Evolutionary conservation across 306 rosid genomes (phyloP), one percentile per base, ranked within the genome.

Genomic region (Boehmeria nivea): DNA sequence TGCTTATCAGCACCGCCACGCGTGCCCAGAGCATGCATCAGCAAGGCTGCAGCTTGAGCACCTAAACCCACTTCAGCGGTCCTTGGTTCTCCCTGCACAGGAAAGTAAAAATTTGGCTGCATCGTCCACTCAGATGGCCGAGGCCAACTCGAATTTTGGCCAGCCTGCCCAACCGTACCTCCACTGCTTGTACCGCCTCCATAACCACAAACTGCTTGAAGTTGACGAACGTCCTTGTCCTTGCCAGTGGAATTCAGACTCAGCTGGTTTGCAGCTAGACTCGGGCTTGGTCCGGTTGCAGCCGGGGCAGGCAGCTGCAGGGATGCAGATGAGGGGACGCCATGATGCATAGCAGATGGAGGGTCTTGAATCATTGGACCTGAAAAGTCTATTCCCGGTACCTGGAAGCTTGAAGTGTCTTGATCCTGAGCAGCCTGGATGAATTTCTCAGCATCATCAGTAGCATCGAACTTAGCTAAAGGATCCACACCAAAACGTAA

Each of bases 141-240:
- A 17, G 18, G 49, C 56, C 25, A 13, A 16, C 23, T 63, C 59
- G 16, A 40, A 45, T 22, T 40, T 66, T 57, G 64, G 40, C 43
- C 54, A 34, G 56, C 40, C 43, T 17, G 57, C 70, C 16, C n/a
- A 6, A 17, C 8, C 12, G 3, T 3, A 39, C 54, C 27, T 14
- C 27, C 56, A 25, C 34, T 11, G 10, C 3, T 43, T 49, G 67
- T 33, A 37, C 56, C n/a, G 14, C 56, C 49, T 24, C 59, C 25
- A 42, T 31, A 31, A 10, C 19, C 52, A 43, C 37, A 34, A 14
- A 43, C 26, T 19, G 61, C 53, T 19, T 54, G 23, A 20, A 20
- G 3, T 22, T 31, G 34, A 40, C 18, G 34, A 11, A 20, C 22
- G 22, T 10, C 33, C 33, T n/a, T n/a, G 2, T 31, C 8, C 36